Evolutionary conservation across 2,329 filamentous ascomycete species (phyloP), one percentile per base, ranked within the genome.

Genomic region (Pseudocercospora musae): DNA sequence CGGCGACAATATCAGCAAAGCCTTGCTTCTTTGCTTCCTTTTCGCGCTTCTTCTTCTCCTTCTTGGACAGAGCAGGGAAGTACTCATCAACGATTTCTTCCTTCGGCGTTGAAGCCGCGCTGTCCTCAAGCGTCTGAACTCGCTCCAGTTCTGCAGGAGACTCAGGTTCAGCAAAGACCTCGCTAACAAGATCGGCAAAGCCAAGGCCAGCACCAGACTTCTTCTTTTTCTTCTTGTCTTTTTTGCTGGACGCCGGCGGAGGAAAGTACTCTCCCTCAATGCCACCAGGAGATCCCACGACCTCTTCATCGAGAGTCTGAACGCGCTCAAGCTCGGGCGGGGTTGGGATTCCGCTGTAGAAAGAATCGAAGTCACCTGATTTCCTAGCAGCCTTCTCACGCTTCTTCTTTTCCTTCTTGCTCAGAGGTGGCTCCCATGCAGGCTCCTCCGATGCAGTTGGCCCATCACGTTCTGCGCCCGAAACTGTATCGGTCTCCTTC

Each of bases 171-270:
- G n/a, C 7, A 49, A 60, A 20, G 55, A 60, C 49, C 11, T 60
- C 58, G 23, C 27, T 31, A 8, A 23, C 52, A 13, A 54, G 29
- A 54, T 54, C 52, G 18, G 52, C 52, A 37, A 54, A 54, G 52
- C 52, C 40, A 6, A 54, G 29, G 11, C 52, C 52, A 40, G 31
- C 2, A 20, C 29, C 52, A 23, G 52, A 33, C 52, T 40, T 33
- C 29, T 54, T 54, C 52, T 33, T 54, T 13, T 78, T 81, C 70
- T 80, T 81, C 68, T 78, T 78, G 62, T 82, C 80, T 70, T 82
- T 83, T 68, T 80, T 82, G 70, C 75, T 81, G 44, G 78, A 13
- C n/a, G 29, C 7, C 9, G 52, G 65, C 59, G 77, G 80, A 8
- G 67, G 42, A 23, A 60, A 59, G 15, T 50, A 60, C 11, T 63